Evolutionary conservation across 2,329 filamentous ascomycete species (phyloP).

Genomic region (Aspergillus fischeri): DNA sequence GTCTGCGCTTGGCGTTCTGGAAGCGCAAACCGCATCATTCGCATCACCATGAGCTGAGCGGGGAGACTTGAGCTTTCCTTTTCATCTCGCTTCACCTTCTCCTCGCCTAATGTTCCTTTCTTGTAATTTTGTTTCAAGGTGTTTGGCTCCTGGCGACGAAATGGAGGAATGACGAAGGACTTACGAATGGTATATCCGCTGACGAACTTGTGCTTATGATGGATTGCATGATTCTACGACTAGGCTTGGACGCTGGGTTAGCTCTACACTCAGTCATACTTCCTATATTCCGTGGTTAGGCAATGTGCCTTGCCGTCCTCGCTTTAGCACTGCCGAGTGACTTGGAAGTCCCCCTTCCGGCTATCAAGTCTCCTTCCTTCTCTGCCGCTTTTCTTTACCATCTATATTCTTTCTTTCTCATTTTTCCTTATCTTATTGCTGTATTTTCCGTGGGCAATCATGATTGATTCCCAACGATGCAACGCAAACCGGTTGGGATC

Average conservation of each 20-base stretch:
- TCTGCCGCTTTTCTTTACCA: neutral
- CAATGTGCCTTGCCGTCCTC: neutral
- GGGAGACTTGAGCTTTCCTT: slow-evolving; percentile 25
- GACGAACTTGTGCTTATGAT: slow-evolving; percentile 23
- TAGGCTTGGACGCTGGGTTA: slow-evolving; percentile 7
- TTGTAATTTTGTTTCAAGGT: slow-evolving; percentile 14
- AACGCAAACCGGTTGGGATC: slow-evolving; percentile 5
- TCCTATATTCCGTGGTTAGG: neutral
- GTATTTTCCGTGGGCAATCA: neutral
- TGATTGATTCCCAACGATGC: slow-evolving; percentile 1
- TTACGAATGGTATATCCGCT: slow-evolving; percentile 24
- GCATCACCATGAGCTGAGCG: slow-evolving; percentile 29
- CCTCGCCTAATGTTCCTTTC: slow-evolving; percentile 4
- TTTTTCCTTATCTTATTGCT: slow-evolving; percentile 4
- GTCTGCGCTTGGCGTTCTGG: slow-evolving; percentile 41
- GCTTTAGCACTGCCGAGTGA: neutral
- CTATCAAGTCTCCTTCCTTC: neutral
- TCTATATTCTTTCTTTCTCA: neutral
- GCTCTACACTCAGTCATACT: neutral
- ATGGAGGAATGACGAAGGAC: slow-evolving; percentile 15
- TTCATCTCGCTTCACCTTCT: slow-evolving; percentile 8
- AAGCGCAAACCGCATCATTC: slow-evolving; percentile 30
- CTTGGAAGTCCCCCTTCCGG: slow-evolving; percentile 1
- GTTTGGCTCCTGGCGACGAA: slow-evolving; percentile 11
- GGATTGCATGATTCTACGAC: slow-evolving; percentile 29